A percentile compares a stretch with the other conserved stretches of the same genome.
phyloP scores from a whole-genome alignment of 345 rosid species.

The Luvunga scandens region DNA sequence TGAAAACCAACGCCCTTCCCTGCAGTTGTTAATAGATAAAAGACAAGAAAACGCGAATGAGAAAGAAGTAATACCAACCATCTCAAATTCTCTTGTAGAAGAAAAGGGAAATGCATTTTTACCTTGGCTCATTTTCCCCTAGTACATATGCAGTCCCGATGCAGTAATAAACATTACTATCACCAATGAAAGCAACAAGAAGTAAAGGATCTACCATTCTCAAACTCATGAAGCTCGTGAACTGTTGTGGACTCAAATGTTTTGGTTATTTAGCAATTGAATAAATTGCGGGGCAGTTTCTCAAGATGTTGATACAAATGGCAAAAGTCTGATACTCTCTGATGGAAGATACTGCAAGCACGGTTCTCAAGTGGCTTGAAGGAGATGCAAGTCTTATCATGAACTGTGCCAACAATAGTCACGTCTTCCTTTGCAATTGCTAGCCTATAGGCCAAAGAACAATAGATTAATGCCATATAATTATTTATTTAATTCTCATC shows the following conservation, averaged over 20 bases:
- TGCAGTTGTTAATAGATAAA: conserved; percentile 17
- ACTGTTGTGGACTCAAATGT: conserved; percentile 73
- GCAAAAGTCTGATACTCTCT: conserved; percentile 87
- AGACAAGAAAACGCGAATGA: background rate
- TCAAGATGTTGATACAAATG: conserved; percentile 61
- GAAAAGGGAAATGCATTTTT: conserved; percentile 1
- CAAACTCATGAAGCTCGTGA: conserved; percentile 72
- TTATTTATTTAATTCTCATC: background rate
- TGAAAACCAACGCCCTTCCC: conserved; percentile 87
- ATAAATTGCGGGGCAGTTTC: conserved; percentile 77
- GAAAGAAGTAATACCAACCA: background rate
- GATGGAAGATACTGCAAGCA: conserved; percentile 87
- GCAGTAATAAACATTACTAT: conserved; percentile 72
- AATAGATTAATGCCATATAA: conserved; percentile 4
- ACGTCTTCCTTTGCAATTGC: conserved; percentile 95
- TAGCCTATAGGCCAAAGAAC: conserved; percentile 47
- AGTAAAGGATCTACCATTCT: conserved; percentile 84
- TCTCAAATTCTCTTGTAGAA: background rate
- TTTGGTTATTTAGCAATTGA: conserved; percentile 78
- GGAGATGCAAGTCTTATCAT: conserved; percentile 96
- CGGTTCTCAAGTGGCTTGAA: conserved; percentile 88
- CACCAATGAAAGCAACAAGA: conserved; percentile 87
- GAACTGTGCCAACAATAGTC: conserved; percentile 87
- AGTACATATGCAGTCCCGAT: conserved; percentile 92
- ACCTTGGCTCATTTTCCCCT: conserved; percentile 93